phyloP scores from a whole-genome alignment of 2,329 filamentous ascomycete genomes.

The Ophiocordyceps camponoti-saundersi region DNA sequence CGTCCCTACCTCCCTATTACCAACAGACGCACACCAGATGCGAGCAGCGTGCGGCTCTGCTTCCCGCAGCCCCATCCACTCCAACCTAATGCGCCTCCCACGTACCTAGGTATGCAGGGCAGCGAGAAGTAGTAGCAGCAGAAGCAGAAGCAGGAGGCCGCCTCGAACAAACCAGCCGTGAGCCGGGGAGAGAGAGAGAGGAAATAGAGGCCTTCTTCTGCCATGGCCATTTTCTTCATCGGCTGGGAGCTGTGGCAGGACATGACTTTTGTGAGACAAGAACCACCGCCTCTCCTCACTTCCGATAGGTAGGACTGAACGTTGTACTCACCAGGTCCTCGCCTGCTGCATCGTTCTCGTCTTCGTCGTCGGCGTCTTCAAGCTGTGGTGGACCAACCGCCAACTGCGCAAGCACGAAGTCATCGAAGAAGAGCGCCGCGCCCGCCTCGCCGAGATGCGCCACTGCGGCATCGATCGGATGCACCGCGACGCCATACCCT shows the following conservation, averaged over 20 bases:
- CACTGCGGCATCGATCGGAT: constrained; percentile 29
- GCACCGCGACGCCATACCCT: constrained; percentile 47
- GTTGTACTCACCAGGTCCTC: constrained; percentile 40
- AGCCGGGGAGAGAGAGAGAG: neutral
- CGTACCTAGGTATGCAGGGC: neutral
- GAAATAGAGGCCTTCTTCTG: neutral
- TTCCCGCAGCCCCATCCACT: neutral
- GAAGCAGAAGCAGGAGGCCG: neutral
- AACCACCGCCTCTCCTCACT: neutral
- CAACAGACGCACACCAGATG: too few relatives aligned
- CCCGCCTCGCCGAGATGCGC: constrained; percentile 33
- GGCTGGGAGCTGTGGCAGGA: constrained; percentile 75
- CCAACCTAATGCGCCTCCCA: neutral
- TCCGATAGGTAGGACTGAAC: neutral
- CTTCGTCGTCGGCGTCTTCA: constrained; percentile 48
- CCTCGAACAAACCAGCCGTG: neutral
- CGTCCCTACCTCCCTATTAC: neutral
- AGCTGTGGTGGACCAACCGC: constrained; percentile 46
- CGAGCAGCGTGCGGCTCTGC: neutral
- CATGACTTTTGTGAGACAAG: constrained; percentile 62
- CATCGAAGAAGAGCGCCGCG: constrained; percentile 49
- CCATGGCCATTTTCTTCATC: constrained; percentile 37
- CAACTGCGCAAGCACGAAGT: constrained; percentile 38
- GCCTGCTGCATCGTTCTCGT: constrained; percentile 54
- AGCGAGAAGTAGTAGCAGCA: neutral